phyloP scores from a whole-genome alignment of 805 yeast genomes.

The Saccharomycopsis selenospora region DNA sequence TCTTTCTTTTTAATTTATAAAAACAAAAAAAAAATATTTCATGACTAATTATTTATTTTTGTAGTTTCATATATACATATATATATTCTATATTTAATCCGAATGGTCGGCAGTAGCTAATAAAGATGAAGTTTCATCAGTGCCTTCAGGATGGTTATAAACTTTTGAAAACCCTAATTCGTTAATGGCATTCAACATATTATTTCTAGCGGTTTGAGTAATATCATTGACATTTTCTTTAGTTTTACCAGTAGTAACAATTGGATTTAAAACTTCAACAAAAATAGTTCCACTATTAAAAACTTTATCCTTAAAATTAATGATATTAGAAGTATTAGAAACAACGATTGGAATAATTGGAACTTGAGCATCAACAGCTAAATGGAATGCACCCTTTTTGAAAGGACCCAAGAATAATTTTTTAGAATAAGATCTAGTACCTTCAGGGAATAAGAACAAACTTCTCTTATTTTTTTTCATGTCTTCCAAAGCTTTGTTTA shows the following conservation, averaged over 20 bases:
- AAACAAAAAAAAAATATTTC: too few species aligned
- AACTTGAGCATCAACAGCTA: conserved; percentile 86
- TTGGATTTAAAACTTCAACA: conserved; percentile 76
- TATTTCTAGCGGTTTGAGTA: conserved; percentile 44
- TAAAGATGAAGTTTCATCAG: background rate
- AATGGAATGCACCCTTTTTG: conserved; percentile 96
- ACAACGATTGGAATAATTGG: conserved; percentile 88
- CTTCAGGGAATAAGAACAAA: conserved; percentile 92
- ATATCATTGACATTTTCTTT: conserved; percentile 65
- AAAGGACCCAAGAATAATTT: conserved; percentile 72
- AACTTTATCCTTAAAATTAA: conserved; percentile 51
- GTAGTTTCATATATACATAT: too few species aligned
- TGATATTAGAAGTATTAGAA: conserved; percentile 72
- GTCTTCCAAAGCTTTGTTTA: conserved; percentile 58
- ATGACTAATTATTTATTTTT: too few species aligned
- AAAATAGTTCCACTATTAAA: conserved; percentile 73
- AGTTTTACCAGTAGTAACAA: conserved; percentile 61
- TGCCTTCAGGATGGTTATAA: background rate
- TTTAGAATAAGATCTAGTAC: conserved; percentile 79
- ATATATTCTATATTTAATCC: too few species aligned
- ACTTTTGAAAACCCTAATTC: conserved; percentile 33
- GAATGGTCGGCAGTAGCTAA: too few species aligned
- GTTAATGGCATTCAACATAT: conserved; percentile 43
- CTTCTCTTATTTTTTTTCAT: conserved; percentile 62
- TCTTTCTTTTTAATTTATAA: too few species aligned